These are phyloP conservation scores for Sisymbrium altissimum DNA, from an alignment of 345 rosid species.

Conservation along the genomic window DNA sequence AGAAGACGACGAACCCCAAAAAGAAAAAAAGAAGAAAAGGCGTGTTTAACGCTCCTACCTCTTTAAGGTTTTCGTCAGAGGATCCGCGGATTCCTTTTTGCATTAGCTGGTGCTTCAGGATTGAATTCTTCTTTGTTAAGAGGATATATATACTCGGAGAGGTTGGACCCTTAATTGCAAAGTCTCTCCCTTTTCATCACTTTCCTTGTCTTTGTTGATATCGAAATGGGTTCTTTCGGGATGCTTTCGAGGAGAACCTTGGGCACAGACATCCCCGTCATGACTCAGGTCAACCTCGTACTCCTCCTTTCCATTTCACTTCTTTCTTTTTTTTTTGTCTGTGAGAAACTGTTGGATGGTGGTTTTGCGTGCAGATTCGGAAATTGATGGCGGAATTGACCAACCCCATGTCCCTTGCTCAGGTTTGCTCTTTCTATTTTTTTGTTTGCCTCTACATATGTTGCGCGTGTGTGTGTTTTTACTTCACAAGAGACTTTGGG, in stretches of 20 bases:
- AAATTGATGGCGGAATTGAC: slow-evolving; percentile 61
- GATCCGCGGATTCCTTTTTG: neutral
- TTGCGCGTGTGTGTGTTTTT: no score
- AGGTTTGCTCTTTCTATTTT: slow-evolving; percentile 49
- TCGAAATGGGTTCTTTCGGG: slow-evolving; percentile 72
- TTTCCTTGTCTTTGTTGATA: no score
- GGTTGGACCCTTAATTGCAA: neutral
- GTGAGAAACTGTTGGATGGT: slow-evolving; percentile 1
- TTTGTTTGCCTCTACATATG: neutral
- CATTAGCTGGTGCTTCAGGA: neutral
- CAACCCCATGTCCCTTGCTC: slow-evolving; percentile 81
- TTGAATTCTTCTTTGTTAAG: no score
- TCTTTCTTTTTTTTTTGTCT: neutral
- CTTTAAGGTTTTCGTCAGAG: neutral
- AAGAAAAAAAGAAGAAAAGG: neutral
- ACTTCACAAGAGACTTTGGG: no score
- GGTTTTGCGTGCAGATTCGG: slow-evolving; percentile 63
- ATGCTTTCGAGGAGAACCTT: slow-evolving; percentile 79
- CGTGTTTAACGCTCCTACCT: neutral
- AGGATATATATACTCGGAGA: no score
- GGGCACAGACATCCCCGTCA: slow-evolving; percentile 81
- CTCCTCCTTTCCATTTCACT: neutral
- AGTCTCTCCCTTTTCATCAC: neutral
- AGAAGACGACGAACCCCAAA: neutral
- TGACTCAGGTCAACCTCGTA: slow-evolving; percentile 62